Conservation (phyloP, 2,329 filamentous ascomycete genomes). For the Cordyceps cateniannulata region DNA sequence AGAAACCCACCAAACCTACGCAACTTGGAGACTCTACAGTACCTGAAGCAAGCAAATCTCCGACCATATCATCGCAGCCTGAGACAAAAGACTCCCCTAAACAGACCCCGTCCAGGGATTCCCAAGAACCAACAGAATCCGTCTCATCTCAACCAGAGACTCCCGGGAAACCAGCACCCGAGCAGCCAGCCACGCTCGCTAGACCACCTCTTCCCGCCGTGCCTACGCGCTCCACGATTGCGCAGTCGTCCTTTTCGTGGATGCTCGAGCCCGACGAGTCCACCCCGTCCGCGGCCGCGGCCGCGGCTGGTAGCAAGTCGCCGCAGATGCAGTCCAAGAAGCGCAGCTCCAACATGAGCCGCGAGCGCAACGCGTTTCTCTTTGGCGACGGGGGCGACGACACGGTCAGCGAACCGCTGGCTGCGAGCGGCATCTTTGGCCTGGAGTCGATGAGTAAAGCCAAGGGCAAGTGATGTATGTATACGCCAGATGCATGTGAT, state of each 20-base stretch:
- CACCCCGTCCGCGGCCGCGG: conserved; percentile 13
- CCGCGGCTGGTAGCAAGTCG: conserved; percentile 22
- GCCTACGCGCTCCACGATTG: conserved; percentile 58
- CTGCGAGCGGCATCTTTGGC: conserved; percentile 48
- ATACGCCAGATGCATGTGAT: background rate
- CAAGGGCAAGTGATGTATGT: conserved; percentile 16
- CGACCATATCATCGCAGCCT: background rate
- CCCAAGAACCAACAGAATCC: background rate
- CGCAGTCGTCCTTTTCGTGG: conserved; percentile 72
- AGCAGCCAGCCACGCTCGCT: conserved; percentile 26
- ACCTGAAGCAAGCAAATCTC: background rate
- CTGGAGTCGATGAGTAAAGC: conserved; percentile 40
- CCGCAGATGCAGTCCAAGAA: conserved; percentile 31
- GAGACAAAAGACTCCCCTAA: too few relatives aligned
- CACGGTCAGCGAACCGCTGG: conserved; percentile 24
- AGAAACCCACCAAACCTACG: background rate
- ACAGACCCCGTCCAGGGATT: background rate
- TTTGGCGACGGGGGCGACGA: conserved; percentile 45
- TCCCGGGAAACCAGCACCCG: background rate
- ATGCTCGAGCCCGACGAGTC: conserved; percentile 59
- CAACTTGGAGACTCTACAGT: background rate
- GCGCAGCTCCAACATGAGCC: conserved; percentile 35
- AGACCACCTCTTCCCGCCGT: conserved; percentile 23
- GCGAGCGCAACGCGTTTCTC: conserved; percentile 52
- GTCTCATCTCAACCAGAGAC: background rate